Base-by-base conservation (phyloP, 148 eudicot genomes). In the Amaranthus palmeri region DNA sequence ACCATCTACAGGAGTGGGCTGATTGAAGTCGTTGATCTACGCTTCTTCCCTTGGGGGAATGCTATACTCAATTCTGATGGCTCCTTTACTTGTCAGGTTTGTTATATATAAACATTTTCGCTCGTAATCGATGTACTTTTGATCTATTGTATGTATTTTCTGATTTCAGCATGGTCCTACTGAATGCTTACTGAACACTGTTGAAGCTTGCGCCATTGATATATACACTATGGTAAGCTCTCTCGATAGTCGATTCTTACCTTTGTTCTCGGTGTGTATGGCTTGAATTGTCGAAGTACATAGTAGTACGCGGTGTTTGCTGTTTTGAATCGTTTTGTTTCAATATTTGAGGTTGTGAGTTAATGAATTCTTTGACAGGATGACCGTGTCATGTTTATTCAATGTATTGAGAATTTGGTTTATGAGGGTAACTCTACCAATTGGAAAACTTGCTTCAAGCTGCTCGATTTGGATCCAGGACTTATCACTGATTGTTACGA, bases 161-260 rank as follows among this genome's bases (percentile, higher is more conserved):
- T 79, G 88, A 89, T 95, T 87, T 79, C 91, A 93, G 98, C 98
- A 93, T 76, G 97, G 98, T 17, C 70, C 77, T 68, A 13, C 41
- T 42, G 98, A 95, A 79, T 95, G 98, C 83, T 71, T 86, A 53
- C 78, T 91, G 72, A 87, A 95, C 79, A 88, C 96, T 48, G 66
- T 88, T n/a, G 96, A 91, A 83, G 90, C 96, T 45, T 95, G 98
- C 79, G 93, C 96, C 14, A 88, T 95, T 70, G 67, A 82, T 78
- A 86, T 53, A 48, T 95, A 90, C 93, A 96, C 96, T 45, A 81
- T 91, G 96, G 98, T 93, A 82, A 85, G 68, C 64, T 55, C 18
- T 47, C 49, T 48, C n/a, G 9, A n/a, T n/a, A n/a, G n/a, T n/a
- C n/a, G n/a, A 2, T 48, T 17, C 49, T 48, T 65, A 42, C 10